Evolutionary conservation across 2,329 filamentous ascomycete species (phyloP).

Genomic region (Amylocarpus encephaloides): DNA sequence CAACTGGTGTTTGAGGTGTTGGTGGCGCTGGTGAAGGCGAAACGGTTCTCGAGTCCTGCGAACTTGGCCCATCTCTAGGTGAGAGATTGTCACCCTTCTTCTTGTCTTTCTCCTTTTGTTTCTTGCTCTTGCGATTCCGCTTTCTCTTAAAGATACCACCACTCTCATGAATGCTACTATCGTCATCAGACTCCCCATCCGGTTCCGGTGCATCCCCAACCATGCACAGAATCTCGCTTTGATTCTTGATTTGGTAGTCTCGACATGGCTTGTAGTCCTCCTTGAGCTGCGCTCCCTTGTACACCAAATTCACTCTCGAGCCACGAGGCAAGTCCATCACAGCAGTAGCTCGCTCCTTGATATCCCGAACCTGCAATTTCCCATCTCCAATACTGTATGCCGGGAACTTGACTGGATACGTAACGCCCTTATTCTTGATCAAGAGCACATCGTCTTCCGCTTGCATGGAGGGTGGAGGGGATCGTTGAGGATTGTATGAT

Average conservation of each 20-base stretch:
- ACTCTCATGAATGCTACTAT: conserved; percentile 32
- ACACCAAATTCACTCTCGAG: conserved; percentile 59
- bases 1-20: conserved; percentile 41
- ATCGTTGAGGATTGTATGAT: conserved; percentile 39
- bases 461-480: conserved; percentile 34
- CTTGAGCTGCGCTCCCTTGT: conserved; percentile 67
- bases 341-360: conserved; percentile 60
- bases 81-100: conserved; percentile 29
- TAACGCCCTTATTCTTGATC: conserved; percentile 60
- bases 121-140: conserved; percentile 34
- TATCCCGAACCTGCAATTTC: conserved; percentile 58
- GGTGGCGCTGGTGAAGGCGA: conserved; percentile 29
- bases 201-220: conserved; percentile 46
- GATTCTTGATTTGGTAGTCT: conserved; percentile 55
- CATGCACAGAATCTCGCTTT: conserved; percentile 54
- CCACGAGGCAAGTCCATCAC: conserved; percentile 57
- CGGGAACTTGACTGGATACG: conserved; percentile 66
- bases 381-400: conserved; percentile 70
- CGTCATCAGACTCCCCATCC: conserved; percentile 39
- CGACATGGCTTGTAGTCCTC: conserved; percentile 51
- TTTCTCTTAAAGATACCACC: conserved; percentile 20
- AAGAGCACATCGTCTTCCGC: conserved; percentile 64
- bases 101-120: conserved; percentile 40
- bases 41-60: conserved; percentile 25
- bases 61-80: conserved; percentile 33